Evolutionary conservation across 2,329 filamentous ascomycete species (phyloP).

Genomic region (Mariannaea sp.): DNA sequence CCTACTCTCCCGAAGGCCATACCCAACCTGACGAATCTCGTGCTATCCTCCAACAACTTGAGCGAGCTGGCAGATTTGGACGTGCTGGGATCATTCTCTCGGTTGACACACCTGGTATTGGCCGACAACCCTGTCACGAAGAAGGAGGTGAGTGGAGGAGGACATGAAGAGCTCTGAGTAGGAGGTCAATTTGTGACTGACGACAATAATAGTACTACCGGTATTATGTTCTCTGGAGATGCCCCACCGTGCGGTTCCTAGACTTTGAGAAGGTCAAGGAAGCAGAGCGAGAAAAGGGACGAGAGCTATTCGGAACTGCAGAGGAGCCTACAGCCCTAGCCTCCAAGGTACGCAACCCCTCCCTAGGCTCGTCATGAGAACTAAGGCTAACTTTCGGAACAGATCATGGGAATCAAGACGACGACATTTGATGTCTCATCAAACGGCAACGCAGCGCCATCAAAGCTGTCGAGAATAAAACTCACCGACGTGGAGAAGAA

Average conservation of each 20-base stretch:
- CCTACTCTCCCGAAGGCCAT: constrained; percentile 73
- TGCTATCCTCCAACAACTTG: constrained; percentile 83
- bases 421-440: constrained; percentile 66
- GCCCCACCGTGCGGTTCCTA: constrained; percentile 83
- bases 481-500: constrained; percentile 88
- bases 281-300: constrained; percentile 75
- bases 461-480: constrained; percentile 77
- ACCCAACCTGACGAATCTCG: constrained; percentile 80
- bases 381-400: constrained; percentile 18
- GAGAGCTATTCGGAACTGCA: constrained; percentile 80
- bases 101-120: constrained; percentile 79
- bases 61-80: constrained; percentile 87
- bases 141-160: constrained; percentile 78
- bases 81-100: constrained; percentile 69
- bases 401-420: constrained; percentile 86
- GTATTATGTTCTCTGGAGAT: constrained; percentile 87
- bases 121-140: constrained; percentile 87
- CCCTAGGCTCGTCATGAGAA: background rate
- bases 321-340: constrained; percentile 82
- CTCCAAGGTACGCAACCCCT: constrained; percentile 57
- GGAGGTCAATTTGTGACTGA: constrained; percentile 14
- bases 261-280: constrained; percentile 93
- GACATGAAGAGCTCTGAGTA: background rate
- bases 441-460: constrained; percentile 51
- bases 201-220: constrained; percentile 74